Percentiles rank a stretch among this genome's conserved stretches.
These are phyloP conservation scores for Gamsiella multidivaricata DNA, from an alignment of 192 early-diverging fungal species.

Conservation along the genomic window DNA sequence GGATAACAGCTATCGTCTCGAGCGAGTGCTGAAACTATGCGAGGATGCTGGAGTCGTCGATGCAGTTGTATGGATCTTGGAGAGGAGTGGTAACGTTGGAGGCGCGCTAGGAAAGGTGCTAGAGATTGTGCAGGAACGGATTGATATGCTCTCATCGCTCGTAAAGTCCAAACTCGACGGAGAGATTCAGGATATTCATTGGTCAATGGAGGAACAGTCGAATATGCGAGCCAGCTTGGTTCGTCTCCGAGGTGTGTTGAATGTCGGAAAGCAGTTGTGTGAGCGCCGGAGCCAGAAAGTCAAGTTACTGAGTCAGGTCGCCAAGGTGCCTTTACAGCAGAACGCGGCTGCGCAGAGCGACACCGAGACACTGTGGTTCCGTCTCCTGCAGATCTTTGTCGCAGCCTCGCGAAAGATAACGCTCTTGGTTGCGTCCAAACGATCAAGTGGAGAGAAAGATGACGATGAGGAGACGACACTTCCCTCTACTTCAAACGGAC, in stretches of 20 bases:
- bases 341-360: slow-evolving; percentile 50
- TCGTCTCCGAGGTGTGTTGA: slow-evolving; percentile 65
- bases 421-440: slow-evolving; percentile 20
- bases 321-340: slow-evolving; percentile 16
- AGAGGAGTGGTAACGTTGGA: slow-evolving; percentile 62
- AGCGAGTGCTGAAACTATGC: slow-evolving; percentile 59
- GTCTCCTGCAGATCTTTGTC: slow-evolving; percentile 67
- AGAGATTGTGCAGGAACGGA: slow-evolving; percentile 64
- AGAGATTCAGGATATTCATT: slow-evolving; percentile 49
- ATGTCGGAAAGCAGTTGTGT: slow-evolving; percentile 68
- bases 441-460: background rate
- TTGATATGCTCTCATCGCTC: slow-evolving; percentile 50
- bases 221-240: slow-evolving; percentile 60
- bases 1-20: slow-evolving; percentile 55
- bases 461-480: background rate
- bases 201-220: slow-evolving; percentile 63
- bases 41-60: slow-evolving; percentile 65
- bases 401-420: slow-evolving; percentile 64
- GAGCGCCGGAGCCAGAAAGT: slow-evolving; percentile 55
- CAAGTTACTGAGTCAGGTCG: slow-evolving; percentile 17
- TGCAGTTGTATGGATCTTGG: slow-evolving; percentile 71
- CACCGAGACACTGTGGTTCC: slow-evolving; percentile 67
- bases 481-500: background rate
- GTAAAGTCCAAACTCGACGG: slow-evolving; percentile 55
- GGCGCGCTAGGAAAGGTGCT: slow-evolving; percentile 67